These are phyloP conservation scores for Henningerozyma blattae DNA, from an alignment of 805 yeast genomes.

Conservation along the genomic window DNA sequence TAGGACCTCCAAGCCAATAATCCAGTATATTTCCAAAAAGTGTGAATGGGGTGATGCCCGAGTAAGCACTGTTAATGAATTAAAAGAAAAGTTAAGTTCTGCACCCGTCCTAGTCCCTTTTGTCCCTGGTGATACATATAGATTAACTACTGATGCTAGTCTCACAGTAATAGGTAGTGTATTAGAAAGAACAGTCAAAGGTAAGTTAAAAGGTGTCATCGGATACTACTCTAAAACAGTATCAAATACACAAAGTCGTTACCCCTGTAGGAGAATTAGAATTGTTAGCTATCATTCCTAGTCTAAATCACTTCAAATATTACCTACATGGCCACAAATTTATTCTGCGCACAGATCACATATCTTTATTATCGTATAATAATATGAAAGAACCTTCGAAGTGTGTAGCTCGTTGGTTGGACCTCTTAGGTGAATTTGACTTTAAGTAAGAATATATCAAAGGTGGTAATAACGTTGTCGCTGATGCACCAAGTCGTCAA, in stretches of 20 bases:
- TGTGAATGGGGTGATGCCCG: constrained; percentile 1
- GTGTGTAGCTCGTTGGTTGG: constrained; percentile 5
- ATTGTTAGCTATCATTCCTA: constrained; percentile 2
- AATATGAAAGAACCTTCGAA: constrained; percentile 6
- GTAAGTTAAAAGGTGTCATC: constrained; percentile 4
- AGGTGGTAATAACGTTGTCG: constrained; percentile 6
- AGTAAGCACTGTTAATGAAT: constrained; percentile 1
- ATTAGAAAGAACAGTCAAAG: constrained; percentile 4
- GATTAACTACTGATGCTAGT: constrained; percentile 4
- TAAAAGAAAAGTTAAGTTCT: background rate
- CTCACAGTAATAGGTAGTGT: constrained; percentile 4
- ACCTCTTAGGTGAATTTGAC: constrained; percentile 4
- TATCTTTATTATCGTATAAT: constrained; percentile 1
- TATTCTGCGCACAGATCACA: constrained; percentile 3
- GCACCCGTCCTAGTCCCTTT: constrained; percentile 3
- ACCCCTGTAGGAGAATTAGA: constrained; percentile 5
- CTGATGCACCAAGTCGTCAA: constrained; percentile 5
- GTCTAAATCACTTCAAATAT: constrained; percentile 3
- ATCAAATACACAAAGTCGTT: constrained; percentile 2
- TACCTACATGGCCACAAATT: constrained; percentile 3
- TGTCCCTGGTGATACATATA: background rate
- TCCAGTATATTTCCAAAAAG: constrained; percentile 1
- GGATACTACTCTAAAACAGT: constrained; percentile 4
- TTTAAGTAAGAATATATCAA: constrained; percentile 5
- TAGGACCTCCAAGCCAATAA: constrained; percentile 1